These are phyloP conservation scores for Coemansia sp. DNA, from an alignment of 192 early-diverging fungal species.

Conservation along the genomic window DNA sequence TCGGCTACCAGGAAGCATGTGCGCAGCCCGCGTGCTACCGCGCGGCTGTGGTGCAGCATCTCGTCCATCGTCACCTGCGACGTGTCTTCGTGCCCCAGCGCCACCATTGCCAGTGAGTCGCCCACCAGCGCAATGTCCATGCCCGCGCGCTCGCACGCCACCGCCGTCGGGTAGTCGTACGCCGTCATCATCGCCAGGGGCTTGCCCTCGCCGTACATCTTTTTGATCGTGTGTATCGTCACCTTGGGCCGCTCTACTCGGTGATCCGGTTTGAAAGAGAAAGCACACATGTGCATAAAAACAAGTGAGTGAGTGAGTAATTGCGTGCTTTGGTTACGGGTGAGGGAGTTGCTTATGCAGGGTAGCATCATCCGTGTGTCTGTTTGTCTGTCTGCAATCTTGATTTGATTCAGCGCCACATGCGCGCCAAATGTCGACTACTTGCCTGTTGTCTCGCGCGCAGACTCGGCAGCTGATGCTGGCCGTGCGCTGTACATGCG, in stretches of 20 bases:
- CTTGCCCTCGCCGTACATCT: slow-evolving; percentile 64
- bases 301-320: too few species aligned
- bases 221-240: slow-evolving; percentile 76
- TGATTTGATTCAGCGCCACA: too few species aligned
- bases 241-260: slow-evolving; percentile 63
- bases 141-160: slow-evolving; percentile 76
- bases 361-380: too few species aligned
- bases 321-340: too few species aligned
- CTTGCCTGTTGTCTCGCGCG: slow-evolving; percentile 13
- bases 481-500: slow-evolving; percentile 46
- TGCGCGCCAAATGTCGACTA: too few species aligned
- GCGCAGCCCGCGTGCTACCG: slow-evolving; percentile 78
- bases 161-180: slow-evolving; percentile 89
- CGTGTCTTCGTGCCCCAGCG: slow-evolving; percentile 83
- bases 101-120: slow-evolving; percentile 96
- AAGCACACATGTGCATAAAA: too few species aligned
- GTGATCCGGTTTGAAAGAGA: not conserved
- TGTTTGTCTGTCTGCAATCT: too few species aligned
- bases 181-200: slow-evolving; percentile 96
- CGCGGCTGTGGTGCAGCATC: slow-evolving; percentile 94
- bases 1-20: slow-evolving; percentile 82
- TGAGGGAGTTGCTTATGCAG: too few species aligned
- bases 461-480: slow-evolving; percentile 1
- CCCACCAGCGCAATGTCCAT: slow-evolving; percentile 91
- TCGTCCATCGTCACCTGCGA: slow-evolving; percentile 86